Evolutionary conservation across 345 rosid genomes (phyloP), one percentile per base, ranked within the genome.

Genomic region (Geranium brycei): DNA sequence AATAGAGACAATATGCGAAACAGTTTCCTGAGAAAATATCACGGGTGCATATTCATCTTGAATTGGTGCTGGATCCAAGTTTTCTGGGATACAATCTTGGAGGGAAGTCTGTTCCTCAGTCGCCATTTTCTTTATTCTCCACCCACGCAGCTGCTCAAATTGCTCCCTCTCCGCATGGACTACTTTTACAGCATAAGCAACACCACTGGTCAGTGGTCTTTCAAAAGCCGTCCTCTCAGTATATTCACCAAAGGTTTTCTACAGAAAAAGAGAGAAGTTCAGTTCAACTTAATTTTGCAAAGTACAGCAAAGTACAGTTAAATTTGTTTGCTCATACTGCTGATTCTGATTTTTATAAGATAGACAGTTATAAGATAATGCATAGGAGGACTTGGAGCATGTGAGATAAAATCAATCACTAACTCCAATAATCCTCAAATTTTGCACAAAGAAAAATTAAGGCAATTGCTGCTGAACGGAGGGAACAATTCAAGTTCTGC

Each of bases 161-260:
- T 80, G 83, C 75, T 81, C 83, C 73, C 97, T 92, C 73, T 83
- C 81, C 10, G 87, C 83, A 75, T 92, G 96, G 69, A 71, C 72
- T 71, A 92, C 96, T 86, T 86, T 92, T 75, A 87, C 74, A 74
- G 99, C 99, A 78, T 92, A 92, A 51, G 99, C 95, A 69, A 92
- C 99, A 59, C 99, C 99, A 74, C 99, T 92, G 0, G 99, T 92
- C 67, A 92, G 95, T 32, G 99, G 99, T 76, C 99, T 89, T 73
- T 92, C 99, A 71, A 92, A 92, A 74, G 84, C 77, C 19, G 99
- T 92, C 78, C 95, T 87, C 79, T 92, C 95, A 10, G 99, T 86
- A 65, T 89, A 92, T 73, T 90, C 85, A 62, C 90, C 76, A 74
- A 93, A 93, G 18, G 96, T 93, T 79, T 78, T 84, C 99, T 92